Evolutionary conservation across 225 moss, liverwort and hornwort species (phyloP), one percentile per base, ranked within the genome.

Genomic region (Physcomitrellopsis africana): DNA sequence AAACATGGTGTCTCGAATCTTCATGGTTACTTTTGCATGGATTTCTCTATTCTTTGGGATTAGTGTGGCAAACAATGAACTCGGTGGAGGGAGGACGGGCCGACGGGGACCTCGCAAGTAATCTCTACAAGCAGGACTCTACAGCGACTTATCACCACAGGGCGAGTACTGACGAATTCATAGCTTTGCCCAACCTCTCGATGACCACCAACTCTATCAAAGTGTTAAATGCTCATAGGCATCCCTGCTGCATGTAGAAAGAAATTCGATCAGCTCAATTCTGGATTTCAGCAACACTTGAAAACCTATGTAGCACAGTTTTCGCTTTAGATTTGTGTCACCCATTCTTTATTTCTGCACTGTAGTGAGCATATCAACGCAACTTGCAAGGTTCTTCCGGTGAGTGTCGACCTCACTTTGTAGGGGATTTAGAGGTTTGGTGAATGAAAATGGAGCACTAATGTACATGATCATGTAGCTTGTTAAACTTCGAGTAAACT

Each of bases 31-130:
- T 66, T 69, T 77, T 7, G 63, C 68, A n/a, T 77, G 73, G 77
- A 52, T 79, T 26, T 74, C 45, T 57, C 52, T 76, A n/a, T 69
- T 82, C 54, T 51, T 79, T 24, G 73, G 70, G 26, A 76, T 70
- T 56, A 68, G 76, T 20, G 55, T 76, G n/a, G 42, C 41, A 29
- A 72, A 45, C 56, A 75, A 74, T 56, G 86, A 83, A 60, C 51
- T 61, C 45, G 74, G 77, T 23, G 75, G 74, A 62, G 78, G 81
- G 69, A 24, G 72, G 41, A 22, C 72, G 29, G 72, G 67, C 18
- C 47, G 78, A 59, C 74, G 58, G 12, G n/a, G 70, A 46, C 62
- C 74, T 51, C 65, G 74, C 47, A 54, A 73, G 70, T 74, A 59
- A 69, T 57, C 43, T 12, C 43, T 37, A 0, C 19, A 6, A 60